Evolutionary conservation across 805 yeast species (phyloP).

Genomic region (Ogataea trehalophila): DNA sequence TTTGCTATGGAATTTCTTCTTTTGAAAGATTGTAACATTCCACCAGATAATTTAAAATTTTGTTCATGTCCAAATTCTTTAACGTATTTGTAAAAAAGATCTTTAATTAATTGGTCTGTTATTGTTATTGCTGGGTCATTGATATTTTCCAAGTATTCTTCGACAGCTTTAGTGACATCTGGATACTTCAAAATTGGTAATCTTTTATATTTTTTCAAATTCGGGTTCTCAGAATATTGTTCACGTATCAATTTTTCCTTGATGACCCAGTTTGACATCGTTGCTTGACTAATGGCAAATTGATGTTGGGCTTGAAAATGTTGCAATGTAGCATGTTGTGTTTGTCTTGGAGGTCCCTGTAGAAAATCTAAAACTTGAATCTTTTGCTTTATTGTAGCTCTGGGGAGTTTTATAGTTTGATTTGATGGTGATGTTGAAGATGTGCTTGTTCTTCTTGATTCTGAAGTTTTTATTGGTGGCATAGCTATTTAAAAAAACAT

Average conservation of each 20-base stretch:
- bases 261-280: constrained; percentile 31
- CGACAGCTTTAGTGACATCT: constrained; percentile 29
- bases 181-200: constrained; percentile 32
- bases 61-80: constrained; percentile 19
- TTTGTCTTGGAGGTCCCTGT: constrained; percentile 26
- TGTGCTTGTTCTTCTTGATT: too few species aligned
- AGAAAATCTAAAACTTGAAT: constrained; percentile 30
- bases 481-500: too few species aligned
- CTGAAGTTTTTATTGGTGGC: too few species aligned
- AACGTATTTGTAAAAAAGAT: constrained; percentile 13
- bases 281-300: constrained; percentile 33
- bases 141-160: constrained; percentile 18
- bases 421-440: not conserved
- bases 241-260: constrained; percentile 23
- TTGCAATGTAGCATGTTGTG: constrained; percentile 25
- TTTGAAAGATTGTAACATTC: constrained; percentile 32
- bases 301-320: constrained; percentile 18
- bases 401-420: constrained; percentile 17
- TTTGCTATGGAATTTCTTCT: constrained; percentile 23
- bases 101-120: constrained; percentile 26
- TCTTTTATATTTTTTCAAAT: constrained; percentile 24
- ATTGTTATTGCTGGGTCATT: constrained; percentile 14
- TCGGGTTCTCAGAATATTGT: constrained; percentile 22
- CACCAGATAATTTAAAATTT: constrained; percentile 27
- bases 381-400: constrained; percentile 30